Base-by-base conservation (phyloP, 257 asterid genomes). In the Primulina tabacum region DNA sequence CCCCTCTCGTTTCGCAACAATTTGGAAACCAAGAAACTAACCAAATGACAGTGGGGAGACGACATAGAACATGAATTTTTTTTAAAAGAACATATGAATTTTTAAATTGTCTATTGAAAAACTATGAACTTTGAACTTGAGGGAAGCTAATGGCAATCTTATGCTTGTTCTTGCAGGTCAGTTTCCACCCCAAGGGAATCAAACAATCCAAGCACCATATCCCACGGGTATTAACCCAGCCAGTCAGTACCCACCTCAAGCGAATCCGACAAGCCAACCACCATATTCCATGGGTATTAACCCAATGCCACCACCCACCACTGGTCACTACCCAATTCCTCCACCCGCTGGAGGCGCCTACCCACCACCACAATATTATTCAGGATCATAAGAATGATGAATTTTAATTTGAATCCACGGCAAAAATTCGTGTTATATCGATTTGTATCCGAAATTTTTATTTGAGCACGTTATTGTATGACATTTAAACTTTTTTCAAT, bases 181-280 rank as follows among this genome's bases (percentile, higher is more conserved):
- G 40, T 30, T 82, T 68, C 75, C 81, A 32, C 83, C 80, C 6
- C 68, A 75, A 62, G 68, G 64, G 60, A 30, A 73, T 68, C 70
- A 62, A 4, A 18, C 82, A 63, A 61, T 18, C 67, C 86, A 82
- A 73, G 69, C 79, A 53, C 69, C 82, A 8, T 60, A 78, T 59
- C 20, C 61, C 62, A 11, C 62, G 33, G 77, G 77, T 24, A 28
- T 29, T 57, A 76, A 80, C 60, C 74, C 80, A 0, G 63, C 75
- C 4, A 83, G 84, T 72, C 34, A 73, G 60, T 82, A 83, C 72
- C 77, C 83, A 26, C 83, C 80, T 10, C 68, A 73, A 59, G 68
- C 68, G 50, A 37, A 72, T 67, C 65, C 66, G 2, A 18, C 82
- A 59, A 57, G 53, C 64, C 86, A 82, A 76, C 67, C 79, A 40